phyloP scores from a whole-genome alignment of 768 basidiomycete genomes.

The Hygrophorus pudorinus region DNA sequence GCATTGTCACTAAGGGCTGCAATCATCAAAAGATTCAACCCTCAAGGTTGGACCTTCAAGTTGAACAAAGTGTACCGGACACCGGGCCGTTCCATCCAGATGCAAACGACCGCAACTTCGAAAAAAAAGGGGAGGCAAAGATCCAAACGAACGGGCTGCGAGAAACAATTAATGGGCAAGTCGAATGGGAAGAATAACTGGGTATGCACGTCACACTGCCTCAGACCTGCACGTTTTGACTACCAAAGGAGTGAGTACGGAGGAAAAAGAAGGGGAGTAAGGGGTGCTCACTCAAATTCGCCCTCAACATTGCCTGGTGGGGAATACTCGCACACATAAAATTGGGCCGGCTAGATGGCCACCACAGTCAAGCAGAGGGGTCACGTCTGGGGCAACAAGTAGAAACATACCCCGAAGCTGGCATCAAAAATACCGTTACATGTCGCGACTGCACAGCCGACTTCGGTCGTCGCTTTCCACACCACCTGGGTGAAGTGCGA shows the following conservation, averaged over 20 bases:
- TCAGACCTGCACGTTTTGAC: slow-evolving; percentile 37
- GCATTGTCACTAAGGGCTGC: too few species aligned
- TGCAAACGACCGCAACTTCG: too few species aligned
- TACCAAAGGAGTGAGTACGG: slow-evolving; percentile 12
- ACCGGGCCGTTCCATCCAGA: too few species aligned
- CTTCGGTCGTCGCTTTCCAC: slow-evolving; percentile 56
- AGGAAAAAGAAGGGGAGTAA: not conserved
- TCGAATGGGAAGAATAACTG: too few species aligned
- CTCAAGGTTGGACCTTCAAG: too few species aligned
- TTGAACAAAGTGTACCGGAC: too few species aligned
- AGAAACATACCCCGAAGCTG: slow-evolving; percentile 39
- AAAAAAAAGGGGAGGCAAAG: too few species aligned
- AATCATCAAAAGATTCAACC: too few species aligned
- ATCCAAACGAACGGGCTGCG: too few species aligned
- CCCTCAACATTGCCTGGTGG: slow-evolving; percentile 57
- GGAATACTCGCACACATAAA: slow-evolving; percentile 62
- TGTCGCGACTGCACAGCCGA: slow-evolving; percentile 50
- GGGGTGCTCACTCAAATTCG: slow-evolving; percentile 41
- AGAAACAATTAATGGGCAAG: too few species aligned
- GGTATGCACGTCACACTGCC: too few species aligned
- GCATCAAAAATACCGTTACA: slow-evolving; percentile 52
- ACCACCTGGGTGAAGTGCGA: slow-evolving; percentile 75
- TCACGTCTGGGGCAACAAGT: not conserved
- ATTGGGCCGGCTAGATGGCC: slow-evolving; percentile 38
- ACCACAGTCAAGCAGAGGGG: slow-evolving; percentile 6